phyloP scores from a whole-genome alignment of 768 basidiomycete species.

The Collybia sp. region DNA sequence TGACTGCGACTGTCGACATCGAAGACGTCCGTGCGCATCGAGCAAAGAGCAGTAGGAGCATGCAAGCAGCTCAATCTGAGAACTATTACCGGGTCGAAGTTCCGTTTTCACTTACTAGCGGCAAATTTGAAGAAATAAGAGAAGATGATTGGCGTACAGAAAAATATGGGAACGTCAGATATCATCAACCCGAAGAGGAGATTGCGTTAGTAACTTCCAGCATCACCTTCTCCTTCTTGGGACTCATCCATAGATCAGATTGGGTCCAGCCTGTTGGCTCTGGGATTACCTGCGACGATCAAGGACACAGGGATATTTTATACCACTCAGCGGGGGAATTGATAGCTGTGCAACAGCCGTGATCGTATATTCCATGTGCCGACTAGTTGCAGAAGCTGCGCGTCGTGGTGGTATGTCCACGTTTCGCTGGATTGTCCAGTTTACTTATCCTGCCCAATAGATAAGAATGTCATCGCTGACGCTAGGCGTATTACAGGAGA shows the following conservation, averaged over 20 bases:
- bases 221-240: neutral
- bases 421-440: neutral
- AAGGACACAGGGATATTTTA: slow-evolving; percentile 89
- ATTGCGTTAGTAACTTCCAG: slow-evolving; percentile 71
- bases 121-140: slow-evolving; percentile 61
- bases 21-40: slow-evolving; percentile 93
- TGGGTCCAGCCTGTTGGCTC: slow-evolving; percentile 99
- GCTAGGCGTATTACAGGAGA: slow-evolving; percentile 88
- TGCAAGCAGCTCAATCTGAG: slow-evolving; percentile 80
- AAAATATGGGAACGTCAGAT: slow-evolving; percentile 49
- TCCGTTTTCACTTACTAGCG: slow-evolving; percentile 72
- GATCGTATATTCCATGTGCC: slow-evolving; percentile 96
- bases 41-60: slow-evolving; percentile 75
- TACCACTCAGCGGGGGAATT: slow-evolving; percentile 94
- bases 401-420: slow-evolving; percentile 55
- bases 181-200: slow-evolving; percentile 91
- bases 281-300: slow-evolving; percentile 99
- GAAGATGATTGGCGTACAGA: slow-evolving; percentile 41
- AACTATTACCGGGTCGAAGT: slow-evolving; percentile 82
- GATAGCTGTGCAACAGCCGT: slow-evolving; percentile 97
- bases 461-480: slow-evolving; percentile 84
- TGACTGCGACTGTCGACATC: slow-evolving; percentile 95
- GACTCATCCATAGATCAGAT: slow-evolving; percentile 33
- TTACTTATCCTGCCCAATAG: slow-evolving; percentile 26
- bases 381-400: slow-evolving; percentile 80